A percentile compares a stretch with the other conserved stretches of the same genome.
These are phyloP conservation scores for Sarcocystis neurona DNA, from an alignment of 169 alveolate species.

Conservation along the genomic window DNA sequence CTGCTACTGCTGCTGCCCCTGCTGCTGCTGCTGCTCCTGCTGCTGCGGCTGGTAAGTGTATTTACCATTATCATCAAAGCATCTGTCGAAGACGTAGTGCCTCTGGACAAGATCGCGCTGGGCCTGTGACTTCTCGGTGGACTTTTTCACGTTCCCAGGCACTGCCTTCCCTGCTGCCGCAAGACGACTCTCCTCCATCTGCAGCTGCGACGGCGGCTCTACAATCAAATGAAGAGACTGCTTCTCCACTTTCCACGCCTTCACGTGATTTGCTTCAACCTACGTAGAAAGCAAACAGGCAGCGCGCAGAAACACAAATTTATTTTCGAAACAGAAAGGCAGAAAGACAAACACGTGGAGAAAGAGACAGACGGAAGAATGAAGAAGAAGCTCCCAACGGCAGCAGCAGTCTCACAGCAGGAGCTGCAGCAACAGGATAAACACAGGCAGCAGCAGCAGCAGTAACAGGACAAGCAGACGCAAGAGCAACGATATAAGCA, in stretches of 20 bases:
- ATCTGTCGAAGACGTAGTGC: slow-evolving; percentile 74
- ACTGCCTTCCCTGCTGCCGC: slow-evolving; percentile 67
- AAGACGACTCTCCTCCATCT: slow-evolving; percentile 71
- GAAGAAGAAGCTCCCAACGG: neutral
- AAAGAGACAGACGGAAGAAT: neutral
- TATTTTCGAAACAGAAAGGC: neutral
- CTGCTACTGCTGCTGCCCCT: too few species aligned
- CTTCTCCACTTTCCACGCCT: slow-evolving; percentile 77
- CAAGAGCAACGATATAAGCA: too few species aligned
- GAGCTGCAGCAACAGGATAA: too few species aligned
- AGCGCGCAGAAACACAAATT: too few species aligned
- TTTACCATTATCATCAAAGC: slow-evolving; percentile 77
- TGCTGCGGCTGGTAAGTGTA: neutral
- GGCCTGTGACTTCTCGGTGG: slow-evolving; percentile 75
- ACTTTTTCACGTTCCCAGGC: slow-evolving; percentile 58
- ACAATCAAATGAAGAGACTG: slow-evolving; percentile 72
- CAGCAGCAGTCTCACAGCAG: too few species aligned
- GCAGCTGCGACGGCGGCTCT: slow-evolving; percentile 76
- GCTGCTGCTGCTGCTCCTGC: too few species aligned
- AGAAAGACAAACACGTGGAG: neutral
- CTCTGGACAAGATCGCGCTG: slow-evolving; percentile 77
- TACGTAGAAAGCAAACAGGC: too few species aligned
- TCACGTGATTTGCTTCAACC: slow-evolving; percentile 75
- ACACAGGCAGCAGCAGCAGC: too few species aligned
- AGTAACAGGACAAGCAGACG: too few species aligned